Evolutionary conservation across 495 filamentous ascomycete species (phyloP).

Genomic region (Penicillium herquei): DNA sequence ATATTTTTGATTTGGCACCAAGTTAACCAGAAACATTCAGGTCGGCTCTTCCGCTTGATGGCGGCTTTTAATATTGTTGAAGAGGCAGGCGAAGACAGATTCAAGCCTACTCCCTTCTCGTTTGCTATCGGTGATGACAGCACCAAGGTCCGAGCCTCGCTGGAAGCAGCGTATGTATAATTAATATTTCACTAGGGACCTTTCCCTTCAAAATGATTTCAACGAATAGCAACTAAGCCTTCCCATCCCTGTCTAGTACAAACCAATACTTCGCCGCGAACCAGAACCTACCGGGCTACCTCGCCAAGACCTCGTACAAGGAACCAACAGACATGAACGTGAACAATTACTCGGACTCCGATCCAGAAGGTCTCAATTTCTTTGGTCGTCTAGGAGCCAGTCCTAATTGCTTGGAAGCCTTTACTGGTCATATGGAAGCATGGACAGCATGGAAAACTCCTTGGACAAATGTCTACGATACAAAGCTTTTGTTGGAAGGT

Average conservation of each 20-base stretch:
- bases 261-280: conserved; percentile 24
- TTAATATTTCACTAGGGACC: neutral
- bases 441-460: conserved; percentile 30
- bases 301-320: conserved; percentile 36
- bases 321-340: conserved; percentile 31
- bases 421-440: conserved; percentile 42
- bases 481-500: conserved; percentile 18
- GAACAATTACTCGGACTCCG: conserved; percentile 32
- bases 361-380: conserved; percentile 35
- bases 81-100: conserved; percentile 35
- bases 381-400: conserved; percentile 27
- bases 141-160: conserved; percentile 30
- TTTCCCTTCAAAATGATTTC: neutral
- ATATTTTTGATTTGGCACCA: neutral
- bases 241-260: conserved; percentile 10
- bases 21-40: conserved; percentile 13
- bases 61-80: conserved; percentile 37
- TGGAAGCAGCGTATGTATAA: conserved; percentile 36
- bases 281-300: conserved; percentile 32
- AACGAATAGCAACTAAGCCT: neutral
- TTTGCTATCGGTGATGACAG: conserved; percentile 33
- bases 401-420: conserved; percentile 31
- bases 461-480: conserved; percentile 37
- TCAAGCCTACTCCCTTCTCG: conserved; percentile 36
- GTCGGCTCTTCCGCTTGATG: conserved; percentile 41